Evolutionary conservation across 73 alveolate species (phyloP).

Genomic region (Tetrahymena thermophila): DNA sequence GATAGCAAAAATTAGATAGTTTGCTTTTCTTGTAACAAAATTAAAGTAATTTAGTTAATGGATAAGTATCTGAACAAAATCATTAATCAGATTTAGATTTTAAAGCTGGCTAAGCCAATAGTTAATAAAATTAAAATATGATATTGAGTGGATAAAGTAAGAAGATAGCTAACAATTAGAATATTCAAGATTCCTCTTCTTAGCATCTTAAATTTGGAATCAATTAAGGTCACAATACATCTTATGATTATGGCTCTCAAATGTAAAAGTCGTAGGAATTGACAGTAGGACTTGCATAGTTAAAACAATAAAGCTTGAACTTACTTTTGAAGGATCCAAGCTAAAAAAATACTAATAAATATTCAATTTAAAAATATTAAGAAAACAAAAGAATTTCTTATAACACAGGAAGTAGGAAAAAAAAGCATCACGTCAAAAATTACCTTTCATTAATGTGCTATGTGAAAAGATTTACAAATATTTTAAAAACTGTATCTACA

Average conservation of each 20-base stretch:
- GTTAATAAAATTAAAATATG: not conserved
- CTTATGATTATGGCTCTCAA: not conserved
- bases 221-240: not conserved
- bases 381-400: not conserved
- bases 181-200: not conserved
- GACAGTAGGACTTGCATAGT: not conserved
- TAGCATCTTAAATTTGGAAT: not conserved
- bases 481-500: not conserved
- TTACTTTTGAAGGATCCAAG: not conserved
- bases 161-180: not conserved
- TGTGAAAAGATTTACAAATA: not conserved
- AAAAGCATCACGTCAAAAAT: not conserved
- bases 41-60: not conserved
- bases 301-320: not conserved
- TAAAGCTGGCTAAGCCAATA: not conserved
- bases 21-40: not conserved
- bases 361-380: not conserved
- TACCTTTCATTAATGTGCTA: not conserved
- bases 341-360: not conserved
- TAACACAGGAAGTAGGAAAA: not conserved
- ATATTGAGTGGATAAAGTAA: not conserved
- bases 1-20: not conserved
- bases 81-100: not conserved
- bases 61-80: not conserved
- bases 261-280: not conserved